Evolutionary conservation across 129 eudicot species (phyloP).

Genomic region (Helichrysum umbraculigerum): DNA sequence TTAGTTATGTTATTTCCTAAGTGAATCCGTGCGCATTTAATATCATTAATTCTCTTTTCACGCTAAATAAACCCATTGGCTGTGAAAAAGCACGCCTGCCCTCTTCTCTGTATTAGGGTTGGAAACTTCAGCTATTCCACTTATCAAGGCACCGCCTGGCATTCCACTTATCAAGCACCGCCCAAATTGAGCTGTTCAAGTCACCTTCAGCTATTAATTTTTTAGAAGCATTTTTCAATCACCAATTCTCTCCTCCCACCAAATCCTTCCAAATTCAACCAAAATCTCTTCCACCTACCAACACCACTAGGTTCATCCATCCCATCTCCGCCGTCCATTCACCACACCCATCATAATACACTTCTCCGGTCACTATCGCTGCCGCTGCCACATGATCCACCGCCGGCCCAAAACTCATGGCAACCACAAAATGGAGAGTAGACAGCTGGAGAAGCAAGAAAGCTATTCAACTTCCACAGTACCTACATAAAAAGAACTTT

Average conservation of each 20-base stretch:
- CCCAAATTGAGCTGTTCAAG: too few relatives aligned
- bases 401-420: constrained; percentile 30
- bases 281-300: constrained; percentile 38
- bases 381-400: constrained; percentile 42
- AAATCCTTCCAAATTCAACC: constrained; percentile 36
- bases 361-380: constrained; percentile 32
- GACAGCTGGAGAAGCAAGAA: constrained; percentile 87
- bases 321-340: constrained; percentile 76
- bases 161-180: too few relatives aligned
- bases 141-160: too few relatives aligned
- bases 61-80: too few relatives aligned
- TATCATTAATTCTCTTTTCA: too few relatives aligned
- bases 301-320: constrained; percentile 38
- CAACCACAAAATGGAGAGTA: constrained; percentile 49
- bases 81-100: too few relatives aligned
- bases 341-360: constrained; percentile 45
- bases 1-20: too few relatives aligned
- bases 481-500: constrained; percentile 66
- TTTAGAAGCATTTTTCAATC: too few relatives aligned
- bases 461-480: constrained; percentile 81
- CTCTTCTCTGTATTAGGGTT: too few relatives aligned
- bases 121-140: too few relatives aligned
- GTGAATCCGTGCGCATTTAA: too few relatives aligned
- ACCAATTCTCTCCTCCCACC: constrained; percentile 47
- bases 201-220: too few relatives aligned